Base-by-base conservation (phyloP, 768 basidiomycete species). In the Pisolithus marmoratus region DNA sequence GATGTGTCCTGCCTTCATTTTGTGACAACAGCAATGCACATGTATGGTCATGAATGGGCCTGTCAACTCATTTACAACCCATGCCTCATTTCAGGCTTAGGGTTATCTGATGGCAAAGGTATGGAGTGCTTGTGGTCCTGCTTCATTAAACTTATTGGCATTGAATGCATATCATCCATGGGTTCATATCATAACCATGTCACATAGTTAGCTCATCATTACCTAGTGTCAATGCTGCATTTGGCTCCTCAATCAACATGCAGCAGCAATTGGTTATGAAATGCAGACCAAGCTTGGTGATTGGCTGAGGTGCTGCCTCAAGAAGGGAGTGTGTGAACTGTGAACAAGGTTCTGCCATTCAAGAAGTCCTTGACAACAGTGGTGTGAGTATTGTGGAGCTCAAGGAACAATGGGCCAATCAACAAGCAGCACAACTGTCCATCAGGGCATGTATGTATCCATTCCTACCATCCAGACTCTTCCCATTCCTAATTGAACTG, bases 31-130 rank as follows among this genome's bases (percentile, higher is more conserved):
- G 71, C 67, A 0, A 69, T 75, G 66, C 74, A 76, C 52, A 70
- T 70, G 0, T 73, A 71, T 47, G 67, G 65, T 14, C 72, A 73
- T 47, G 62, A 70, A 42, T 73, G 69, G 71, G 54, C 65, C 60
- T 53, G 55, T 27, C 55, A 56, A 27, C 46, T 56, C 1, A 20
- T 47, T 2, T 56, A 42, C 38, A 54, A 54, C 27, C 53, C 53
- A 5, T 24, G 22, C 7, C 23, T 57, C 11, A 9, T 17, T 1
- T 5, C 31, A 5, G 50, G 56, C 1, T 31, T 54, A 14, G 50
- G 56, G 2, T 27, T 57, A 3, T 47, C 53, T 5, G 36, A 57
- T 34, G 50, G 53, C 11, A 41, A 54, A 38, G 56, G 56, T 6
- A 54, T 43, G 3, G 45, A 56, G 8, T n/a, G 41, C 8, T 23